Base-by-base conservation (phyloP, 148 eudicot species). In the Vaccinium myrtillus region DNA sequence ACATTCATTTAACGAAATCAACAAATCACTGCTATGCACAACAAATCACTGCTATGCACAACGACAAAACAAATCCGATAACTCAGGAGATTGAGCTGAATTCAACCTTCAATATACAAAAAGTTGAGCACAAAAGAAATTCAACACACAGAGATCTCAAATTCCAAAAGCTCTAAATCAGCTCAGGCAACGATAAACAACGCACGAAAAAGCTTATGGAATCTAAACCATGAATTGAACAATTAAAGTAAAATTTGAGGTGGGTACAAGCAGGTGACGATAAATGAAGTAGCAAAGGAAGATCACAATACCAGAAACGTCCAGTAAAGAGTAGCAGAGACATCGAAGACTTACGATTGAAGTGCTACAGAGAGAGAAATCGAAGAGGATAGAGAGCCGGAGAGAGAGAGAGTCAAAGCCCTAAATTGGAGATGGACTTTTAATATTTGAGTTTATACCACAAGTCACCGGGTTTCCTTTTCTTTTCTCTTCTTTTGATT, bases 161-260 rank as follows among this genome's bases (percentile, higher is more conserved):
- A 63, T 56, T 11, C n/a, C n/a, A 49, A 81, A 46, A 81, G 7
- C 55, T 75, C 58, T 25, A 81, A 81, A 81, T 39, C 83, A 79
- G 30, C 73, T 19, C 54, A 67, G 21, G 11, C 55, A 77, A 43
- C 46, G 46, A 43, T 5, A 43, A 43, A 43, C 6, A 43, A 43
- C 6, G 5, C 46, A 5, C 46, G 46, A 5, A 43, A 43, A 39
- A 43, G 3, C 46, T 13, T 8, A 25, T n/a, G 9, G 13, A 77
- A 11, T 43, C 46, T 43, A 5, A 43, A 43, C 5, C 46, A 43
- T 43, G 46, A 43, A 43, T 43, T 15, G 55, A 5, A 63, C 55
- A 49, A 2, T 55, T 1, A 8, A 79, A 6, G 8, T 5, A 59
- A 30, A 79, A 16, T 13, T 16, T 54, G 67, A 39, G n/a, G 67